A percentile compares a stretch with the other conserved stretches of the same genome.
Conservation (phyloP, 2,329 filamentous ascomycete genomes). For the Fusarium sp. region DNA sequence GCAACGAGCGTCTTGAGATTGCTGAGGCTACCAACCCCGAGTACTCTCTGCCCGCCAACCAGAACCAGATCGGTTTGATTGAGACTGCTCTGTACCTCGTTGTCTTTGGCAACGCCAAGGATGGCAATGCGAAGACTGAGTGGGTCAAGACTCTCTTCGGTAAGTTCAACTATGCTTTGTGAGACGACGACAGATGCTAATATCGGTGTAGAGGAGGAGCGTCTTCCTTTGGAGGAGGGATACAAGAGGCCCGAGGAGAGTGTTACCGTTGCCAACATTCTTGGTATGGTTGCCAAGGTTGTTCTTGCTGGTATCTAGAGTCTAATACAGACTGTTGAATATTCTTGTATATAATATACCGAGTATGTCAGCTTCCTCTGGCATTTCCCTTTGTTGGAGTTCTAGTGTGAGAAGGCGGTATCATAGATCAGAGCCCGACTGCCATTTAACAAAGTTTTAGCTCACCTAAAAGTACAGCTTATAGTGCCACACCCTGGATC, state of each 20-base stretch:
- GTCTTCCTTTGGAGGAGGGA: slow-evolving; percentile 34
- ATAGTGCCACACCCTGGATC: not conserved
- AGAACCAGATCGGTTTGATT: slow-evolving; percentile 30
- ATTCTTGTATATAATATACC: not conserved
- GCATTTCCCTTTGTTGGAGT: not conserved
- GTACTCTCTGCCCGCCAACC: slow-evolving; percentile 18
- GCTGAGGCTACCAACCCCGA: slow-evolving; percentile 35
- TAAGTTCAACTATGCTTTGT: not conserved
- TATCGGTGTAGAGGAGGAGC: slow-evolving; percentile 27
- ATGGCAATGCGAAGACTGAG: slow-evolving; percentile 35
- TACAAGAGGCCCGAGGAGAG: slow-evolving; percentile 29
- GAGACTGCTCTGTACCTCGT: slow-evolving; percentile 40
- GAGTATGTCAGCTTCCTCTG: slow-evolving; percentile 25
- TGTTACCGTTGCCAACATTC: slow-evolving; percentile 31
- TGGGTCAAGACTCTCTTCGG: slow-evolving; percentile 42
- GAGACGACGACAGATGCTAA: not conserved
- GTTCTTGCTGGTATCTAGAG: slow-evolving; percentile 15
- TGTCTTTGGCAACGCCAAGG: slow-evolving; percentile 27
- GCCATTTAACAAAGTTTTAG: not conserved
- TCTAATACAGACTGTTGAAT: not conserved
- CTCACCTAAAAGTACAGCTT: too few relatives aligned
- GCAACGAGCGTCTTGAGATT: slow-evolving; percentile 32
- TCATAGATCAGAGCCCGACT: not conserved
- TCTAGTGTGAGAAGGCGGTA: not conserved
- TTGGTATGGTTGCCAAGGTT: slow-evolving; percentile 33